These are phyloP conservation scores for Plantago elongata DNA, from an alignment of 257 asterid species.

Conservation along the genomic window DNA sequence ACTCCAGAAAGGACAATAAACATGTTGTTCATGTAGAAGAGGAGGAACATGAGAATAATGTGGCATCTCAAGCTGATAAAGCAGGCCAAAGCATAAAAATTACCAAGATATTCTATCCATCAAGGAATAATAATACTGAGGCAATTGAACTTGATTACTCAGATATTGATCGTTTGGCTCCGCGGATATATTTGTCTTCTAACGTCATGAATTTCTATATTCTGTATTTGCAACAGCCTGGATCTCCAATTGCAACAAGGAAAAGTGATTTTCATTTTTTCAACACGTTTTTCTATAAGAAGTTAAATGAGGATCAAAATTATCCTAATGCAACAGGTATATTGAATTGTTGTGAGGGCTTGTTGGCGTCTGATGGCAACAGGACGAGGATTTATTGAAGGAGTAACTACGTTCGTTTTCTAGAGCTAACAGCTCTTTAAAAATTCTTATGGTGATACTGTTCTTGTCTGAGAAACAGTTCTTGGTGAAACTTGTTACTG, in stretches of 20 bases:
- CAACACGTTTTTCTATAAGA: slow-evolving; percentile 80
- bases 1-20: slow-evolving; percentile 29
- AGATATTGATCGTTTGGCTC: slow-evolving; percentile 76
- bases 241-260: slow-evolving; percentile 31
- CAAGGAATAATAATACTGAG: slow-evolving; percentile 80
- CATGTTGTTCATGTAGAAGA: slow-evolving; percentile 71
- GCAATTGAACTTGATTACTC: slow-evolving; percentile 59
- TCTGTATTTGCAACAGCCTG: slow-evolving; percentile 67
- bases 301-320: slow-evolving; percentile 71
- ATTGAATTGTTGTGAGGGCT: too few relatives aligned
- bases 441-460: too few relatives aligned
- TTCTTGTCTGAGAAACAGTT: too few relatives aligned
- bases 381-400: too few relatives aligned
- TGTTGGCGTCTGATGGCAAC: too few relatives aligned
- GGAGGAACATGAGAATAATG: slow-evolving; percentile 63
- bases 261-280: slow-evolving; percentile 54
- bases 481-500: too few relatives aligned
- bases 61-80: slow-evolving; percentile 27
- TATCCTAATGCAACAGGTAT: too few relatives aligned
- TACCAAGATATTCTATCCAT: slow-evolving; percentile 64
- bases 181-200: slow-evolving; percentile 71
- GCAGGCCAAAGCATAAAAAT: slow-evolving; percentile 39
- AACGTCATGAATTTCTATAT: slow-evolving; percentile 85
- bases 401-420: too few relatives aligned
- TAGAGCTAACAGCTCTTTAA: too few relatives aligned